A percentile compares a stretch with the other conserved stretches of the same genome.
phyloP scores from a whole-genome alignment of 164 flowering plant species.

The Liriodendron chinense region DNA sequence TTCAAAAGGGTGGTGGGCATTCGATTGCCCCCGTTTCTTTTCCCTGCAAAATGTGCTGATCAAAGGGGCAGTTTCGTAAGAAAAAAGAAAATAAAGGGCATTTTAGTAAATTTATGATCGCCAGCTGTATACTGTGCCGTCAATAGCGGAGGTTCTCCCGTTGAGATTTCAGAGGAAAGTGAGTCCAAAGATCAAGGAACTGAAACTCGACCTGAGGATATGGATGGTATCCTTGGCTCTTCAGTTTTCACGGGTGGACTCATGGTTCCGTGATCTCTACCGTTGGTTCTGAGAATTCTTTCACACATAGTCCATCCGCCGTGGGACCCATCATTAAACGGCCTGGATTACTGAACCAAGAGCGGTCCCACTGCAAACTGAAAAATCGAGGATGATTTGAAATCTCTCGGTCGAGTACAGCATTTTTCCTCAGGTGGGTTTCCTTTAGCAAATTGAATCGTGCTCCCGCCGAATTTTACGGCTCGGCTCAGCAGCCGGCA shows the following conservation, averaged over 20 bases:
- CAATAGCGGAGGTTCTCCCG: not conserved
- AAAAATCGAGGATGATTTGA: too few relatives aligned
- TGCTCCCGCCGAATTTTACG: not conserved
- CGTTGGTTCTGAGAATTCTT: not conserved
- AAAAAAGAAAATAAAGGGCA: not conserved
- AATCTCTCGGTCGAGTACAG: too few relatives aligned
- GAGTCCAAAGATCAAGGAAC: not conserved
- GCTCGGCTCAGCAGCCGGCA: not conserved
- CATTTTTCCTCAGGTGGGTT: too few relatives aligned
- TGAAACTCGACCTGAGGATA: not conserved
- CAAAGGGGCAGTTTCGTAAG: too few relatives aligned
- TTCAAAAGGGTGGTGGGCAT: too few relatives aligned
- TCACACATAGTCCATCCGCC: not conserved
- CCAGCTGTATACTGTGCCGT: not conserved
- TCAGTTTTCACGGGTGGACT: not conserved
- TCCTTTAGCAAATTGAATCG: too few relatives aligned
- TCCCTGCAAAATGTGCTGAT: too few relatives aligned
- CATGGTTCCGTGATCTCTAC: not conserved
- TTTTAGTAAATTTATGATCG: not conserved
- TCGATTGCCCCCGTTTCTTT: too few relatives aligned
- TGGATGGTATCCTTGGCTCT: not conserved
- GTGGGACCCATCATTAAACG: not conserved
- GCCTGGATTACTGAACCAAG: not conserved
- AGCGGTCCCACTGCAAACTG: not conserved
- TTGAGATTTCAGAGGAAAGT: not conserved